Conservation (phyloP, 306 rosid species). For the Medicago arabica region DNA sequence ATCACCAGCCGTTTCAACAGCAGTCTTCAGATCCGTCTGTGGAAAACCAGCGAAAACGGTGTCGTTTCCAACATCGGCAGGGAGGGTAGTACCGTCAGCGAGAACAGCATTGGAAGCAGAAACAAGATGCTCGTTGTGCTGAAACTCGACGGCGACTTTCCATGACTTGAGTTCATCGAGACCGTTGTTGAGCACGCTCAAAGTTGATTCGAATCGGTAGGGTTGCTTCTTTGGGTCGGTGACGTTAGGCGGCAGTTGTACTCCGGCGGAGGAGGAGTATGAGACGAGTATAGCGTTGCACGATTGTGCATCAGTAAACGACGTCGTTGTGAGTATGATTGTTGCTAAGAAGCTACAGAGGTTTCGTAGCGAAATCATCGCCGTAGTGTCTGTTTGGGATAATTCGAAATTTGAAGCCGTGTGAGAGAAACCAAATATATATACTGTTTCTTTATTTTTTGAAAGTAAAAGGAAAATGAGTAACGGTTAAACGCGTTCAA, state of each 20-base stretch:
- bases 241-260: constrained; percentile 57
- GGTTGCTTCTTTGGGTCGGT: constrained; percentile 56
- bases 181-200: constrained; percentile 83
- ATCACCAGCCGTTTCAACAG: constrained; percentile 91
- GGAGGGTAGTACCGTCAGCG: constrained; percentile 63
- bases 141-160: constrained; percentile 83
- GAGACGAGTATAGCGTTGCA: constrained; percentile 80
- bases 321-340: constrained; percentile 38
- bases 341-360: constrained; percentile 19
- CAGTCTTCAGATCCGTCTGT: constrained; percentile 85
- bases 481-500: background rate
- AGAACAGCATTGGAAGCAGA: constrained; percentile 76
- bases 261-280: constrained; percentile 59
- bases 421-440: constrained; percentile 1
- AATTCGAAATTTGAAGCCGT: constrained; percentile 32
- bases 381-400: background rate
- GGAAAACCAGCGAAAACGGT: constrained; percentile 81
- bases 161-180: constrained; percentile 78
- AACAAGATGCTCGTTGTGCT: constrained; percentile 66
- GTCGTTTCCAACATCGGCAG: constrained; percentile 76
- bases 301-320: constrained; percentile 49
- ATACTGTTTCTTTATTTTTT: background rate
- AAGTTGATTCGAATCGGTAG: constrained; percentile 75
- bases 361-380: constrained; percentile 24
- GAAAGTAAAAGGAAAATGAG: background rate